Base-by-base conservation (phyloP, 1,284 basidiomycete genomes). In the Taiwanofungus camphoratus region DNA sequence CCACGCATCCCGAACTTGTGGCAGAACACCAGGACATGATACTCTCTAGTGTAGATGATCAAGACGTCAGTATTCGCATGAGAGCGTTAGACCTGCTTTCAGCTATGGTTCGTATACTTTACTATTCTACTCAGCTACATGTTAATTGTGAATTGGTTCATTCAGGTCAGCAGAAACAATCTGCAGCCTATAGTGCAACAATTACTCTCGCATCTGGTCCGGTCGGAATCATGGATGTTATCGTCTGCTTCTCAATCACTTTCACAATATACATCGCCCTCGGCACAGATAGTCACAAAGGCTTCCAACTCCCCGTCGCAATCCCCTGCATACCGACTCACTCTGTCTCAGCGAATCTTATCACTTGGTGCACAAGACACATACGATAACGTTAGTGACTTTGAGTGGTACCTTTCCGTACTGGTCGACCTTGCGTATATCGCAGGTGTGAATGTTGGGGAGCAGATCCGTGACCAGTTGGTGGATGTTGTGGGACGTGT, bases 371-470 rank as follows among this genome's bases (percentile, higher is more conserved):
- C 87, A 4, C 75, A 79, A 47, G 82, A 87, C 44, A 85, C 86
- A 5, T 99, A 96, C 57, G 81, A 83, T 42, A 87, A 94, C 57
- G 76, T 99, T 27, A 74, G 76, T 29, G 92, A 98, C 65, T 97
- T 98, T 59, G 87, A 94, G 56, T 99, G 96, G 96, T 96, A 92
- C 59, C 71, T 98, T 20, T 95, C 93, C 6, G 90, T 94, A 3
- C 79, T 97, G 19, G 76, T 96, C 35, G 91, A 96, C 54, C 74
- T 99, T 2, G 81, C 89, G 0, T 90, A 92, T 58, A 76, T 97
- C 34, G 86, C 87, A 34, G 79, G 79, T 32, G 89, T 83, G 35
- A 70, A 86, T 55, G 71, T 95, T 24, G 92, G 91, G 0, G 53
- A 66, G 0, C 76, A 82, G 53, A 83, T 96, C 47, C 75, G 83